Conservation (phyloP, 2,329 filamentous ascomycete genomes). For the Aspergillus quadrilineatus region DNA sequence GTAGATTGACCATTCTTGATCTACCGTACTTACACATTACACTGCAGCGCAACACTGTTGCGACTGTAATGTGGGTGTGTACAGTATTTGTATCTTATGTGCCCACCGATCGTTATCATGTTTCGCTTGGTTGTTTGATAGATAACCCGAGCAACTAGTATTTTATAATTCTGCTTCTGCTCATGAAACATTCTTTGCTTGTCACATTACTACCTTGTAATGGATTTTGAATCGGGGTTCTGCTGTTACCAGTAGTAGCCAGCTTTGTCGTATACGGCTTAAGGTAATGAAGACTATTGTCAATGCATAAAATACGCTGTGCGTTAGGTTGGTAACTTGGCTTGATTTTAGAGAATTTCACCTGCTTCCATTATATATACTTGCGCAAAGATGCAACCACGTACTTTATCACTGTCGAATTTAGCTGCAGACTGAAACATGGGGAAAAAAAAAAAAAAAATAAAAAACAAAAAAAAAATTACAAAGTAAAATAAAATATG, state of each 20-base stretch:
- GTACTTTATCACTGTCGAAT: too few relatives aligned
- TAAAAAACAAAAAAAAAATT: too few relatives aligned
- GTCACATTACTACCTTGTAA: neutral
- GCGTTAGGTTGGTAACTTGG: too few relatives aligned
- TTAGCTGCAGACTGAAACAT: too few relatives aligned
- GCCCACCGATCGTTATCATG: neutral
- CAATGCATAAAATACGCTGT: too few relatives aligned
- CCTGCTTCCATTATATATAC: too few relatives aligned
- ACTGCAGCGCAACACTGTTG: neutral
- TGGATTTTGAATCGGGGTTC: neutral
- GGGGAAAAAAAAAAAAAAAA: too few relatives aligned
- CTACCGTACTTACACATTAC: neutral
- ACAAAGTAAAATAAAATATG: too few relatives aligned
- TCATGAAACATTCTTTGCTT: neutral
- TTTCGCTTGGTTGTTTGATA: neutral
- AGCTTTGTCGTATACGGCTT: too few relatives aligned
- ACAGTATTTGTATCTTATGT: neutral
- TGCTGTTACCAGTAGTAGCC: neutral
- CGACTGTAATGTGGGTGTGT: neutral
- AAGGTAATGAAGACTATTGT: too few relatives aligned
- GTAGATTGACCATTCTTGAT: conserved; percentile 25
- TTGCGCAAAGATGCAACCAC: too few relatives aligned
- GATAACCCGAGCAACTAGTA: neutral
- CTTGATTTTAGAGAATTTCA: too few relatives aligned
- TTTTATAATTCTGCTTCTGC: neutral